A percentile compares a stretch with the other conserved stretches of the same genome.
Conservation (phyloP, 345 rosid species). For the Populus ilicifolia region DNA sequence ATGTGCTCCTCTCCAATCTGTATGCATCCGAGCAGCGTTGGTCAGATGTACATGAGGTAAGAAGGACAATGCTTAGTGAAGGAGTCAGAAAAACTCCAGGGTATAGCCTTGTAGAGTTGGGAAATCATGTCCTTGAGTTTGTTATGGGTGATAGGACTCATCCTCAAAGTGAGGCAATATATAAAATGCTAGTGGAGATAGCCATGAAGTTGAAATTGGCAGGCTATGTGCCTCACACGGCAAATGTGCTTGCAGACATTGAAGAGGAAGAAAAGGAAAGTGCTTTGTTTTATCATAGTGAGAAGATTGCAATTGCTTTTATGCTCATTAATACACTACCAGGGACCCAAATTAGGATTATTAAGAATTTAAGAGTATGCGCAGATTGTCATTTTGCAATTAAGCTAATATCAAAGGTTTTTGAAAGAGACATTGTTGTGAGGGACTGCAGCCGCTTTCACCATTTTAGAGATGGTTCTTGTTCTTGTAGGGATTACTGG, state of each 20-base stretch:
- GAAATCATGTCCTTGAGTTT: slow-evolving; percentile 62
- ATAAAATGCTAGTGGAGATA: slow-evolving; percentile 54
- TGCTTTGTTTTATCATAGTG: slow-evolving; percentile 68
- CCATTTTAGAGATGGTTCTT: slow-evolving; percentile 63
- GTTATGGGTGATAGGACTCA: slow-evolving; percentile 61
- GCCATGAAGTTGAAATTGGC: slow-evolving; percentile 47
- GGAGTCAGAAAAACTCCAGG: slow-evolving; percentile 72
- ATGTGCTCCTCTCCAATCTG: slow-evolving; percentile 75
- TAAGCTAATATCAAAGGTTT: slow-evolving; percentile 68
- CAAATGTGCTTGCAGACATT: slow-evolving; percentile 59
- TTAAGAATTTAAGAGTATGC: slow-evolving; percentile 80
- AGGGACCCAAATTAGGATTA: slow-evolving; percentile 49
- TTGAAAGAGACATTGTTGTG: slow-evolving; percentile 55
- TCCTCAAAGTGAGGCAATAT: slow-evolving; percentile 50
- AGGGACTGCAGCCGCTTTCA: slow-evolving; percentile 85
- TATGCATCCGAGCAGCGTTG: slow-evolving; percentile 76
- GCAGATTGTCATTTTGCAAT: slow-evolving; percentile 79
- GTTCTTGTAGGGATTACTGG: slow-evolving; percentile 50
- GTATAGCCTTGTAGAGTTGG: slow-evolving; percentile 69
- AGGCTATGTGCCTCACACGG: slow-evolving; percentile 58
- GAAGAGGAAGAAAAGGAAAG: slow-evolving; percentile 82
- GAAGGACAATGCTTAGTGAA: slow-evolving; percentile 51
- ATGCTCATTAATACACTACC: slow-evolving; percentile 60
- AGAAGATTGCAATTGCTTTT: slow-evolving; percentile 81
- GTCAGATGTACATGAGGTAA: slow-evolving; percentile 61